These are phyloP conservation scores for Viridothelium virens DNA, from an alignment of 495 filamentous ascomycete species.

Conservation along the genomic window DNA sequence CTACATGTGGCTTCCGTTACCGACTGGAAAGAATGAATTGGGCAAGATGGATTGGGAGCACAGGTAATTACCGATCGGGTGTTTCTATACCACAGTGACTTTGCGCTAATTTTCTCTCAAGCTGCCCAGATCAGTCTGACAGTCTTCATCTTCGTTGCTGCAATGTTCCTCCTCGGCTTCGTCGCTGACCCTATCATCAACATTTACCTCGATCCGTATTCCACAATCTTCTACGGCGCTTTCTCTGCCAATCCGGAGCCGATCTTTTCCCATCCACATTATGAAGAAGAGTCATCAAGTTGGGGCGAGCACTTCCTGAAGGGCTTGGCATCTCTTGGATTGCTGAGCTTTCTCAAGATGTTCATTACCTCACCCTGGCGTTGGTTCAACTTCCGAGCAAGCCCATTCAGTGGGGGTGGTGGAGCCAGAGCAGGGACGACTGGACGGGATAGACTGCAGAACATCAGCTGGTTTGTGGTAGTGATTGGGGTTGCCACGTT, in stretches of 20 bases:
- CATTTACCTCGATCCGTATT: constrained; percentile 69
- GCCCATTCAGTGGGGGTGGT: constrained; percentile 39
- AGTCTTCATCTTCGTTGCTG: constrained; percentile 55
- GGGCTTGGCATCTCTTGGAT: constrained; percentile 72
- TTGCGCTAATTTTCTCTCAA: constrained; percentile 4
- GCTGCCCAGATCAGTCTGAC: constrained; percentile 59
- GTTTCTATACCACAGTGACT: not conserved
- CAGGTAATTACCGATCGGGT: constrained; percentile 28
- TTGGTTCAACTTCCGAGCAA: constrained; percentile 61
- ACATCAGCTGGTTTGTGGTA: constrained; percentile 68
- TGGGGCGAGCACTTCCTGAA: constrained; percentile 85
- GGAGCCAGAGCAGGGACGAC: constrained; percentile 48
- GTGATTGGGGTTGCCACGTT: constrained; percentile 75
- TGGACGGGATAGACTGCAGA: constrained; percentile 64
- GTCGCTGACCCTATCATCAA: constrained; percentile 89
- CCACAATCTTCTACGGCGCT: constrained; percentile 29
- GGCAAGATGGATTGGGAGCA: constrained; percentile 66
- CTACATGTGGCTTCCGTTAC: constrained; percentile 82
- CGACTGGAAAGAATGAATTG: constrained; percentile 68
- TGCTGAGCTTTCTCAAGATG: constrained; percentile 78
- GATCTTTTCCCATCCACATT: constrained; percentile 6
- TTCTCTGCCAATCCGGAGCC: not conserved
- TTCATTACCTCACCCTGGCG: constrained; percentile 67
- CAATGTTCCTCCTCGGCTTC: constrained; percentile 76
- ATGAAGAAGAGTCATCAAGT: constrained; percentile 41